Base-by-base conservation (phyloP, 768 basidiomycete species). In the Trametopsis cervina region DNA sequence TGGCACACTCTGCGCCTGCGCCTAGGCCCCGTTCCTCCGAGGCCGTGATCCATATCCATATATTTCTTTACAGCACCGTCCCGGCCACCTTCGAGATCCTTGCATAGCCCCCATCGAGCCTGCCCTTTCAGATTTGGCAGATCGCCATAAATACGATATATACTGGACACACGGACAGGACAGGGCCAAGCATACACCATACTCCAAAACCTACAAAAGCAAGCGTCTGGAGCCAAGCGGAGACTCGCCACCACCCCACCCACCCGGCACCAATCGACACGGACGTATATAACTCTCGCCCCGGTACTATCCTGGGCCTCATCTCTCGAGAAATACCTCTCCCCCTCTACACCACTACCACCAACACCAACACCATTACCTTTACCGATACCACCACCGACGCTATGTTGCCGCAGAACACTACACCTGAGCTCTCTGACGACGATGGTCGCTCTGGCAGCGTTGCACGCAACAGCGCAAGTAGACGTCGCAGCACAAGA, bases 371-470 rank as follows among this genome's bases (percentile, higher is more conserved):
- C 21, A 36, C 10, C 33, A 29, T 35, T 44, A 12, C 25, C 24
- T 33, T 29, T 29, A 4, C 43, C 10, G 10, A 10, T n/a, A 35
- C 33, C 33, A 10, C 10, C 33, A 10, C 18, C 33, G 2, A 24
- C 40, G 50, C 52, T 48, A 63, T 62, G 61, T 49, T 55, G 40
- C 40, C 56, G 21, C 52, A 54, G 33, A 45, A 45, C 40, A 45
- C 58, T 7, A 57, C 56, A 29, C 57, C 56, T 18, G 58, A 59
- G n/a, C 44, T 47, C 18, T 63, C 61, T 7, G 61, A 63, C 54
- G 59, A 63, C 21, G 61, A 63, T 39, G n/a, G n/a, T n/a, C 49
- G 49, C 35, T 42, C 52, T 46, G 22, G 33, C 39, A 26, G 59
- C 52, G 29, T 23, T 36, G 21, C 22, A 11, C 27, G 51, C 35